A percentile compares a stretch with the other conserved stretches of the same genome.
phyloP scores from a whole-genome alignment of 345 rosid species.

The Gossypium anomalum region DNA sequence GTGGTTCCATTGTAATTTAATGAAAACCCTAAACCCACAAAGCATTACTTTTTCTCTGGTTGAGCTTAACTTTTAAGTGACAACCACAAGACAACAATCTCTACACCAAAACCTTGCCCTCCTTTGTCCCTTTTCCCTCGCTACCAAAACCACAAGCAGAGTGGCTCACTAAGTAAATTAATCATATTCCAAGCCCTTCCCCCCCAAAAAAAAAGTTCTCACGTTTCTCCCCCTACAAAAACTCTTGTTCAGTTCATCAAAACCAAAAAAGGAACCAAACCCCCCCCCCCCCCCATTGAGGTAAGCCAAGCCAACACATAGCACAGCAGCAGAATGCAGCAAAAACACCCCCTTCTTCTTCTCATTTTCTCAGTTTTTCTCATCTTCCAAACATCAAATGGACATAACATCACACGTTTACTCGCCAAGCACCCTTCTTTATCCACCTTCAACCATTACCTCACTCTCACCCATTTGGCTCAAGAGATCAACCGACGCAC shows the following conservation, averaged over 20 bases:
- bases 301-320: too few species aligned
- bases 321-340: slow-evolving; percentile 29
- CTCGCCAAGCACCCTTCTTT: slow-evolving; percentile 61
- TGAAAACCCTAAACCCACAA: neutral
- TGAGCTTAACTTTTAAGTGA: neutral
- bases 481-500: slow-evolving; percentile 73
- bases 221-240: slow-evolving; percentile 45
- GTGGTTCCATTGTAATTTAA: neutral
- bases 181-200: neutral
- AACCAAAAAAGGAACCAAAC: too few species aligned
- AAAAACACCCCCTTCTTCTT: neutral
- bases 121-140: neutral
- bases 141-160: neutral
- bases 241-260: neutral
- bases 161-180: slow-evolving; percentile 6
- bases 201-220: slow-evolving; percentile 28
- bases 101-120: neutral
- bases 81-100: neutral
- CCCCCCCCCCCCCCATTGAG: too few species aligned
- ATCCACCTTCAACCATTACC: slow-evolving; percentile 87
- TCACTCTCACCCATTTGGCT: slow-evolving; percentile 77
- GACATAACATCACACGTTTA: slow-evolving; percentile 75
- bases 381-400: slow-evolving; percentile 21
- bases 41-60: neutral
- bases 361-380: neutral